These are phyloP conservation scores for Chlorella sp. DNA, from an alignment of 139 green algal species.

Conservation along the genomic window DNA sequence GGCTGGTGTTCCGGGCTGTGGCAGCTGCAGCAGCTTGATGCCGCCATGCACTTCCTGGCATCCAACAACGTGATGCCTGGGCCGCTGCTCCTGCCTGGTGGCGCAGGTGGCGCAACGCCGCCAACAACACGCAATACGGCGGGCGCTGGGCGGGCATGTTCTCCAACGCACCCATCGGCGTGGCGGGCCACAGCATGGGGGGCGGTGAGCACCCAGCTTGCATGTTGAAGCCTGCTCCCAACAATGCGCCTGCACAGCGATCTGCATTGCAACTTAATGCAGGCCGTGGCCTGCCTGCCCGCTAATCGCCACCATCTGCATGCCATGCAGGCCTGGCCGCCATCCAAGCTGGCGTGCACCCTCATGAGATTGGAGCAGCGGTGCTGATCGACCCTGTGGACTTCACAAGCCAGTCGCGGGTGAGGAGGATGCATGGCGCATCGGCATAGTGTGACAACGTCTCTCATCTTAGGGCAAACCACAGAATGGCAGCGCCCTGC, in stretches of 20 bases:
- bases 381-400: slow-evolving; percentile 23
- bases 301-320: too few species aligned
- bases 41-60: too few species aligned
- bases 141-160: slow-evolving; percentile 2
- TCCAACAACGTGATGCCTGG: not conserved
- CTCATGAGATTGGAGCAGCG: not conserved
- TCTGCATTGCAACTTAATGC: too few species aligned
- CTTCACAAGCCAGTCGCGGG: not conserved
- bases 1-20: too few species aligned
- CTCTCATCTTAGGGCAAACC: too few species aligned
- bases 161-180: not conserved
- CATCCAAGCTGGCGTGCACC: not conserved
- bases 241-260: too few species aligned
- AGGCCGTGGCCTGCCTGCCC: too few species aligned
- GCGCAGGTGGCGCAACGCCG: not conserved
- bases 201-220: not conserved
- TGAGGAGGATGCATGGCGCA: too few species aligned
- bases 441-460: too few species aligned
- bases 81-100: not conserved
- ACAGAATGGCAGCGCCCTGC: too few species aligned
- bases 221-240: not conserved
- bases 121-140: not conserved
- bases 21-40: too few species aligned
- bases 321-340: not conserved
- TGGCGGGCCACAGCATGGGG: slow-evolving; percentile 9